Conservation (phyloP, 352 stramenopile species). For the Globisporangium orthogonon region DNA sequence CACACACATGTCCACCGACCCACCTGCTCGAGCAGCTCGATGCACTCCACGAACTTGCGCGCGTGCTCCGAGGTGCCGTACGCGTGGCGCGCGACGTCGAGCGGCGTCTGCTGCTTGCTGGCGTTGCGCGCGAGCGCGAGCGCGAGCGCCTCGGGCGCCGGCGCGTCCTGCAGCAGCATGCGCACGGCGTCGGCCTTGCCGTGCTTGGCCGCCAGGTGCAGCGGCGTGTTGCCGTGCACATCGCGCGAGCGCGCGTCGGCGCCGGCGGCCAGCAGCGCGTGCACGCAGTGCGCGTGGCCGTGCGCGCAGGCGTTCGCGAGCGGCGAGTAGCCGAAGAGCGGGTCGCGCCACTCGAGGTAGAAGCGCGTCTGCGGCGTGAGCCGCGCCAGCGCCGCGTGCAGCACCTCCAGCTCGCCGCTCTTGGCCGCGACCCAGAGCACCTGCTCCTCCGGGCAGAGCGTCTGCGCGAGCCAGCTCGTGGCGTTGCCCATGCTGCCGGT, state of each 20-base stretch:
- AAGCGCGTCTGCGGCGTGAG: conserved; percentile 52
- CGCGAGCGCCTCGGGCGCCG: conserved; percentile 38
- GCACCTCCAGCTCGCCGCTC: conserved; percentile 43
- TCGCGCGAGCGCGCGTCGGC: conserved; percentile 58
- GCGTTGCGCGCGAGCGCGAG: conserved; percentile 52
- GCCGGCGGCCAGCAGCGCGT: conserved; percentile 42
- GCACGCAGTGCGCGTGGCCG: conserved; percentile 58
- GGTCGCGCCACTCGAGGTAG: conserved; percentile 70
- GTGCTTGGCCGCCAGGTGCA: conserved; percentile 53
- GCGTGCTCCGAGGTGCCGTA: conserved; percentile 32
- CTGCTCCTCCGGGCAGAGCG: conserved; percentile 68
- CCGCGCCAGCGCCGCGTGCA: conserved; percentile 41
- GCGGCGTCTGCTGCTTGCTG: conserved; percentile 47
- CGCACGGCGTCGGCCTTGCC: conserved; percentile 68
- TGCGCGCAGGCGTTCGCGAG: conserved; percentile 52
- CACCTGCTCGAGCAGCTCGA: conserved; percentile 81
- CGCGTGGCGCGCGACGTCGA: conserved; percentile 62
- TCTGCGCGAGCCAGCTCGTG: conserved; percentile 67
- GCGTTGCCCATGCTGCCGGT: conserved; percentile 53
- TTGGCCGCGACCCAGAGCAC: conserved; percentile 72
- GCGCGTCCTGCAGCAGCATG: conserved; percentile 31
- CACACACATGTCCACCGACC: background rate
- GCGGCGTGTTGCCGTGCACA: conserved; percentile 48
- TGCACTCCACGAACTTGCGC: conserved; percentile 51
- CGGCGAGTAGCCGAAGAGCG: conserved; percentile 53